A percentile compares a stretch with the other conserved stretches of the same genome.
Evolutionary conservation across 805 yeast species (phyloP).

Genomic region (Yarrowia sp.): DNA sequence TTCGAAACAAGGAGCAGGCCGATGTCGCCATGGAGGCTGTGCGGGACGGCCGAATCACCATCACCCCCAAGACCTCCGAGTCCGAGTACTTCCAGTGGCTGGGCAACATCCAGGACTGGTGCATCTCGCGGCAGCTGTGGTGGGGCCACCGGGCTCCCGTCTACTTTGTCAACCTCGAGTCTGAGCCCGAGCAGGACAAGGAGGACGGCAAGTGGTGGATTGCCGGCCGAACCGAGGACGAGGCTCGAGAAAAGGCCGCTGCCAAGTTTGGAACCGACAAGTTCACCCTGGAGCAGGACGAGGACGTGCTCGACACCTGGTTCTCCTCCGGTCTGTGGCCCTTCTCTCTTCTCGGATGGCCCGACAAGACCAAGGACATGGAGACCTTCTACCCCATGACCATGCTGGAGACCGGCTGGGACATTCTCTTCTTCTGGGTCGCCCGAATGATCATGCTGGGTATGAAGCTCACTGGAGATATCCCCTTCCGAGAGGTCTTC

Average conservation of each 20-base stretch:
- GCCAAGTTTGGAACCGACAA: constrained; percentile 72
- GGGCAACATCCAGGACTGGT: constrained; percentile 97
- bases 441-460: constrained; percentile 94
- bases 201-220: constrained; percentile 79
- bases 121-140: constrained; percentile 93
- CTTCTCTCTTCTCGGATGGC: constrained; percentile 96
- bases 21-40: constrained; percentile 85
- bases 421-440: constrained; percentile 98
- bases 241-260: constrained; percentile 83
- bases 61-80: constrained; percentile 88
- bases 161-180: constrained; percentile 83
- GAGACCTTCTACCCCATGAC: constrained; percentile 86
- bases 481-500: constrained; percentile 96
- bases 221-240: constrained; percentile 82
- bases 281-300: constrained; percentile 89
- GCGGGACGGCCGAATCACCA: constrained; percentile 76
- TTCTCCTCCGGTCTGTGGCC: constrained; percentile 99
- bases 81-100: constrained; percentile 95
- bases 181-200: constrained; percentile 61
- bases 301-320: constrained; percentile 98
- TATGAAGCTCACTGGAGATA: constrained; percentile 83
- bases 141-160: constrained; percentile 99
- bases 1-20: constrained; percentile 88
- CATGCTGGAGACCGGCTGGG: constrained; percentile 99
- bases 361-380: constrained; percentile 74